Base-by-base conservation (phyloP, 1,284 basidiomycete genomes). In the Gymnopus androsaceus region DNA sequence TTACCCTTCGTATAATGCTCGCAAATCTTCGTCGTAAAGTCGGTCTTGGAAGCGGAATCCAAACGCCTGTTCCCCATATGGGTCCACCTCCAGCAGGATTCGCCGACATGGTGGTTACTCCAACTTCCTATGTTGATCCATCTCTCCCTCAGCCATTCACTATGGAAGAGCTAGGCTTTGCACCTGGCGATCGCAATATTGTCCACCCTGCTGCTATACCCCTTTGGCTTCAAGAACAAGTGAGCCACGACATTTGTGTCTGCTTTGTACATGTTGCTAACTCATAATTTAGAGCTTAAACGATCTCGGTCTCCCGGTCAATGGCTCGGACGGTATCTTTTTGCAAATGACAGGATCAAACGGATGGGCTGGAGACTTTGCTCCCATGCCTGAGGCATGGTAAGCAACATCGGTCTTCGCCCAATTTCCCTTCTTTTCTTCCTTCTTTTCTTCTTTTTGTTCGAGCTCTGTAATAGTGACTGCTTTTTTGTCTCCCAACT, bases 1-100 rank as follows among this genome's bases (percentile, higher is more conserved):
- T 95, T 28, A 92, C 94, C 1, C 77, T 95, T 40, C 87, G 92
- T 52, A 88, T 95, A 66, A 95, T 95, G 93, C 81, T 95, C 51
- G 86, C 91, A 37, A 92, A 91, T 71, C 81, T 95, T 58, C 85
- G 91, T 38, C 88, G 92, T 60, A 95, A 93, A 74, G 80, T 93
- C 25, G 92, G 91, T 1, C 75, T 91, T 54, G 67, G 78, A 8
- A 81, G 83, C 36, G 83, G 82, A 5, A 76, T 77, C 34, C 70
- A 65, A 68, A 71, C 81, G 55, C 66, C 82, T 36, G 63, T 78
- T 31, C 82, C 84, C 3, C 73, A 71, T 23, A 69, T 79, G 48
- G 50, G 50, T 21, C 54, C 54, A 68, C 78, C 77, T 53, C 79
- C 79, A 2, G 77, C 79, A 14, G 65, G 74, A 17, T 77, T 81